A percentile compares a stretch with the other conserved stretches of the same genome.
Conservation (phyloP, 2,329 filamentous ascomycete species). For the Plectosphaerella plurivora region DNA sequence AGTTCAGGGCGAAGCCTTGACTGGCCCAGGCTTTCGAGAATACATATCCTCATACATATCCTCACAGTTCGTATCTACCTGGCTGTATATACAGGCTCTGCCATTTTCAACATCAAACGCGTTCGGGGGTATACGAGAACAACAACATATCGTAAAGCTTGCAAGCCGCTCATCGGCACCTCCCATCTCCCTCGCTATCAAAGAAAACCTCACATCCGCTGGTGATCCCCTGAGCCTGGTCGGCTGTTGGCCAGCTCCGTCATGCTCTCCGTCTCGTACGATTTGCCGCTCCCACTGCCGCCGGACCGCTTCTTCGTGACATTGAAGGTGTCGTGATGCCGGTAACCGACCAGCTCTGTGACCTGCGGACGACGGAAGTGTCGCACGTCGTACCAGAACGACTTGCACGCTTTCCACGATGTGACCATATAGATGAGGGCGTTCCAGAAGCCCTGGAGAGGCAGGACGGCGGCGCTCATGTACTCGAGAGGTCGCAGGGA, state of each 20-base stretch:
- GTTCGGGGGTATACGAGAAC: too few species aligned
- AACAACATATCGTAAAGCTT: too few species aligned
- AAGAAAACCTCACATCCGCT: not conserved
- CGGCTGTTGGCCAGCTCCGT: slow-evolving; percentile 39
- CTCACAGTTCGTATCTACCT: too few species aligned
- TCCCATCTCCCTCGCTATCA: too few species aligned
- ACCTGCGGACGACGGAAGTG: slow-evolving; percentile 21
- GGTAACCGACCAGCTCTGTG: slow-evolving; percentile 26
- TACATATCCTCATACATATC: too few species aligned
- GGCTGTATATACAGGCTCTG: too few species aligned
- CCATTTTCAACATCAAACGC: too few species aligned
- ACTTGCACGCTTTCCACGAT: slow-evolving; percentile 59
- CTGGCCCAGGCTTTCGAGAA: too few species aligned
- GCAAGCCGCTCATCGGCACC: too few species aligned
- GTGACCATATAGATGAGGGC: slow-evolving; percentile 70
- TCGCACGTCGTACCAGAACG: slow-evolving; percentile 34
- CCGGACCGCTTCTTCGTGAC: slow-evolving; percentile 9
- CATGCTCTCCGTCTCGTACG: slow-evolving; percentile 46
- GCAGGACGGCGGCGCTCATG: slow-evolving; percentile 69
- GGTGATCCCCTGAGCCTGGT: not conserved
- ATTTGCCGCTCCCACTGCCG: slow-evolving; percentile 20
- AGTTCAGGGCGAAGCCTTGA: too few species aligned
- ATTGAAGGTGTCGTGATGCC: slow-evolving; percentile 25
- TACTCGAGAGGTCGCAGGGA: slow-evolving; percentile 60
- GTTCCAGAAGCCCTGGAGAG: slow-evolving; percentile 84